Base-by-base conservation (phyloP, 805 yeast species). In the Wickerhamiella musiphila region DNA sequence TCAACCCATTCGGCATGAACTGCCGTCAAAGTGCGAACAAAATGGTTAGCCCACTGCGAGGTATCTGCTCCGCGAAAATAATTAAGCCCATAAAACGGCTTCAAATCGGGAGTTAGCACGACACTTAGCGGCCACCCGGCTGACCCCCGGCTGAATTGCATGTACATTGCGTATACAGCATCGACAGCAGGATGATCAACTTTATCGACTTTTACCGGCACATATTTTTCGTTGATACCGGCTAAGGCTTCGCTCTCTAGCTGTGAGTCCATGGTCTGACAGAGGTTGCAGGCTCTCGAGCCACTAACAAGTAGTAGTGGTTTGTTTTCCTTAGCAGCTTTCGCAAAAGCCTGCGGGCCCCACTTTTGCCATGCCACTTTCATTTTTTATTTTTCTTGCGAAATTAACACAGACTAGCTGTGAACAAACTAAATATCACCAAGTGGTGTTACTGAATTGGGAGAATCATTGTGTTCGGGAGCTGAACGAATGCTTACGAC, bases 61-160 rank as follows among this genome's bases (percentile, higher is more conserved):
- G 10, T 9, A 33, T 18, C 29, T 12, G 14, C 56, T 3, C 57
- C 57, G 2, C 53, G 45, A 55, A 57, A 54, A 34, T 51, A 57
- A 5, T 57, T 53, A 4, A 61, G 62, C 3, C 57, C 61, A 34
- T 45, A 52, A 21, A 56, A 45, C 11, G 61, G 61, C 22, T 44
- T 45, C 29, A 51, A 42, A 3, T 46, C 48, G 2, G 61, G 61
- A 1, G 48, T 45, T 31, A 57, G 42, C 37, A 57, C 54, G 3
- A 50, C 57, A 36, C 55, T 56, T 26, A 57, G 38, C 4, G 61
- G 61, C 61, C 61, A 57, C 13, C 61, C 61, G 9, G 58, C 56
- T 1, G 44, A 46, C n/a, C 56, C 57, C 12, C 40, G 36, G 8
- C 51, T 43, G 4, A 51, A 56, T 41, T 56, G 61, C 23, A 57